A percentile compares a stretch with the other conserved stretches of the same genome.
Conservation (phyloP, 495 filamentous ascomycete genomes). For the Talaromyces borbonicus region DNA sequence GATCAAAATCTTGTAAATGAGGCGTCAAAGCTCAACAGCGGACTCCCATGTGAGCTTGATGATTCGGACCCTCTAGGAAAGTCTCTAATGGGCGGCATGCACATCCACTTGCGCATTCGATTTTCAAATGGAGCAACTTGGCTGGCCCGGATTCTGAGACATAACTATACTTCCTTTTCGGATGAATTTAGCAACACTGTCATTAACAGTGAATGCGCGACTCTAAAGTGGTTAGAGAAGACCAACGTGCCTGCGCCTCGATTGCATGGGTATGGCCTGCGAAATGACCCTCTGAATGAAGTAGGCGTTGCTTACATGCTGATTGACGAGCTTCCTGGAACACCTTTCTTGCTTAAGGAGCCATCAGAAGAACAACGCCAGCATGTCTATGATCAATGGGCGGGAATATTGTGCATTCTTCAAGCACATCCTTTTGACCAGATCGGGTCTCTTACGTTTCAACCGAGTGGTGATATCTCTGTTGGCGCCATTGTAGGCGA, state of each 20-base stretch:
- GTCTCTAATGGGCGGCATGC: slow-evolving; percentile 12
- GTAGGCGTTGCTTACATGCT: slow-evolving; percentile 12
- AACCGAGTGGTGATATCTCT: slow-evolving; percentile 6
- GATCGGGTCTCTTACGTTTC: slow-evolving; percentile 9
- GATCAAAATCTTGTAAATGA: slow-evolving; percentile 1
- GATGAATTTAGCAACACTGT: slow-evolving; percentile 12
- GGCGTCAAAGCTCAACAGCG: slow-evolving; percentile 1
- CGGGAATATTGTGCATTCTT: slow-evolving; percentile 6
- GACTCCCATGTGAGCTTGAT: not conserved
- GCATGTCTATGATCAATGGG: slow-evolving; percentile 10
- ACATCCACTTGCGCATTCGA: slow-evolving; percentile 9
- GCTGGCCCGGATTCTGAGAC: slow-evolving; percentile 13
- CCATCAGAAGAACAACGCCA: slow-evolving; percentile 10
- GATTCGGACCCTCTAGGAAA: slow-evolving; percentile 8
- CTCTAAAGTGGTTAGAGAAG: slow-evolving; percentile 11
- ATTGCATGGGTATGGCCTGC: slow-evolving; percentile 11
- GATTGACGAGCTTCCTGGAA: slow-evolving; percentile 14
- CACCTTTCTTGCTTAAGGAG: slow-evolving; percentile 8
- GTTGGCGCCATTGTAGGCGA: slow-evolving; percentile 13
- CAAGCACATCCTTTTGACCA: slow-evolving; percentile 5
- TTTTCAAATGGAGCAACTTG: slow-evolving; percentile 11
- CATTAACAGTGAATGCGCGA: slow-evolving; percentile 16
- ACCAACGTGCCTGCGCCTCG: slow-evolving; percentile 10
- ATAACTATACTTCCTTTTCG: slow-evolving; percentile 13
- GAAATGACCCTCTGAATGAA: slow-evolving; percentile 9